Evolutionary conservation across 306 rosid genomes (phyloP).

Genomic region (Castanopsis chinensis): DNA sequence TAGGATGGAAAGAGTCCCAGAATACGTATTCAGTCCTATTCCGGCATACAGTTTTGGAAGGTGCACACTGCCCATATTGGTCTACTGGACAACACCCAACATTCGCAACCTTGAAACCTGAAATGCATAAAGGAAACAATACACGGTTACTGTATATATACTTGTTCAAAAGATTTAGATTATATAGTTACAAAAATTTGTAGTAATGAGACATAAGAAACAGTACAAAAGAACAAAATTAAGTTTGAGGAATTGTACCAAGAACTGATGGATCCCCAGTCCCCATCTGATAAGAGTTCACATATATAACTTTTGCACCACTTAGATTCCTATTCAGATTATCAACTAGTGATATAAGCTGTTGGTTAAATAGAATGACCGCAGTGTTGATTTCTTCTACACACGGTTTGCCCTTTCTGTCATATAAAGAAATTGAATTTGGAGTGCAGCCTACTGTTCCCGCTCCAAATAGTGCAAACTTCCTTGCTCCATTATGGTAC

Average conservation of each 20-base stretch:
- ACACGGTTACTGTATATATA: background rate
- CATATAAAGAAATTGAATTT: background rate
- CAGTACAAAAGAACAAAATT: background rate
- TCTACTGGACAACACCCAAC: slow-evolving; percentile 30
- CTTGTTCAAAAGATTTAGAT: no score
- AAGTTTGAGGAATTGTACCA: slow-evolving; percentile 9
- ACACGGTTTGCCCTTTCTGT: slow-evolving; percentile 23
- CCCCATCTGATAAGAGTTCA: slow-evolving; percentile 12
- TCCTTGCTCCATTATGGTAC: slow-evolving; percentile 48
- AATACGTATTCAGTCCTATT: slow-evolving; percentile 12
- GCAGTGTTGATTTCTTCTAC: slow-evolving; percentile 27
- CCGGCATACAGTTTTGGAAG: slow-evolving; percentile 19
- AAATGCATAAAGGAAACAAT: background rate
- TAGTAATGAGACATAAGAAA: no score
- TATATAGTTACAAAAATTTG: no score
- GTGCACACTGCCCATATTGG: slow-evolving; percentile 21
- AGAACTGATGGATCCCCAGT: background rate
- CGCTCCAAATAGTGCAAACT: slow-evolving; percentile 31
- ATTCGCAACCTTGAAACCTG: slow-evolving; percentile 3
- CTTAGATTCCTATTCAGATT: slow-evolving; percentile 4
- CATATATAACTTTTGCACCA: slow-evolving; percentile 28
- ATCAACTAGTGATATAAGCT: slow-evolving; percentile 30
- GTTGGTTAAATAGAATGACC: slow-evolving; percentile 10
- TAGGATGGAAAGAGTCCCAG: slow-evolving; percentile 46
- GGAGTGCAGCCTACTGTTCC: slow-evolving; percentile 52